Conservation (phyloP, 1,139 yeast genomes). For the Magnusiomyces suaveolens region DNA sequence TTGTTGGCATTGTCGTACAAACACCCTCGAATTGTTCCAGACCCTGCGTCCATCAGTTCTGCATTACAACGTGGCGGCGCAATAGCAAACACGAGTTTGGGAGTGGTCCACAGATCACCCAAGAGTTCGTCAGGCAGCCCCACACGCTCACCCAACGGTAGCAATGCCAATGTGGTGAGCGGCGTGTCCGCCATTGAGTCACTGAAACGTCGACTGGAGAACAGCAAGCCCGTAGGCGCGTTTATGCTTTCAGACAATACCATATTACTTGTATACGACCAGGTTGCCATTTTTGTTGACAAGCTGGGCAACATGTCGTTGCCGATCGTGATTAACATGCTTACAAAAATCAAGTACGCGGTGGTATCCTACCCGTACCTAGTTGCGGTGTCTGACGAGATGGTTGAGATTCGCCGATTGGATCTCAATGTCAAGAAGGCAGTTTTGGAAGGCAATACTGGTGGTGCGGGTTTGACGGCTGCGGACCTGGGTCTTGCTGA, state of each 20-base stretch:
- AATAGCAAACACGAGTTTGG: background rate
- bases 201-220: constrained; percentile 23
- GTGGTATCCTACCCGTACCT: constrained; percentile 51
- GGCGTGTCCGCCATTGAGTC: constrained; percentile 14
- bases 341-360: constrained; percentile 50
- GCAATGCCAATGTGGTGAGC: background rate
- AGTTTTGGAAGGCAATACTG: background rate
- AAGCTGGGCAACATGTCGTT: constrained; percentile 55
- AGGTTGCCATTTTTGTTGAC: constrained; percentile 63
- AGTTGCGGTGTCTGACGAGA: constrained; percentile 55
- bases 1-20: constrained; percentile 53
- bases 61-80: constrained; percentile 19
- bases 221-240: constrained; percentile 49
- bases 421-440: constrained; percentile 11
- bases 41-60: constrained; percentile 26
- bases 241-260: constrained; percentile 48
- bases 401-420: constrained; percentile 58
- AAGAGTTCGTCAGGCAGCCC: background rate
- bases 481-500: background rate
- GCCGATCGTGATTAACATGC: constrained; percentile 48
- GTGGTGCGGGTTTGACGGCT: background rate
- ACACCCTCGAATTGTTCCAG: constrained; percentile 48
- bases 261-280: constrained; percentile 59
- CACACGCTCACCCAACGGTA: background rate
- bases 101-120: background rate